phyloP scores from a whole-genome alignment of 2,329 filamentous ascomycete species.

The Fusarium musae region DNA sequence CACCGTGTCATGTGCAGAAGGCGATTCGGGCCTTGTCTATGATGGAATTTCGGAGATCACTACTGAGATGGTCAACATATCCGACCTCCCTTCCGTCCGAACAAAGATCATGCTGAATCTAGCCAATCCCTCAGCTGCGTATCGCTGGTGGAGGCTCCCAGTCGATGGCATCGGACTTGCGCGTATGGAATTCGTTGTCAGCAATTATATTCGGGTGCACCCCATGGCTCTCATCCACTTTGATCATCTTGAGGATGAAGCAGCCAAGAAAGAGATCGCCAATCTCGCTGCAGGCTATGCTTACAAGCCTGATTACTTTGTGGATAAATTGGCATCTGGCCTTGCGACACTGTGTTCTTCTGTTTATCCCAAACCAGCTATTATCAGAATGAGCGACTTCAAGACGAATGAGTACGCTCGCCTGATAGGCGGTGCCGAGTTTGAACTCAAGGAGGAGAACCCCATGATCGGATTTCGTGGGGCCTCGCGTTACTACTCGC shows the following conservation, averaged over 20 bases:
- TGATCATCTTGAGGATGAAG: conserved; percentile 45
- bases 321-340: conserved; percentile 51
- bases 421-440: conserved; percentile 53
- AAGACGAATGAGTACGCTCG: conserved; percentile 55
- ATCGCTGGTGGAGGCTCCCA: conserved; percentile 54
- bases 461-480: conserved; percentile 56
- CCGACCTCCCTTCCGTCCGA: conserved; percentile 33
- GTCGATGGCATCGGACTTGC: conserved; percentile 53
- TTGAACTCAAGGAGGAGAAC: conserved; percentile 53
- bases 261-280: conserved; percentile 42
- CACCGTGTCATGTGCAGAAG: conserved; percentile 53
- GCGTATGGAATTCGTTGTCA: conserved; percentile 55
- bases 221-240: conserved; percentile 52
- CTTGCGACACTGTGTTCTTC: conserved; percentile 52
- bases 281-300: conserved; percentile 47
- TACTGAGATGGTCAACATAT: conserved; percentile 46
- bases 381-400: conserved; percentile 54
- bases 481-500: conserved; percentile 55
- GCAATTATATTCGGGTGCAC: conserved; percentile 51
- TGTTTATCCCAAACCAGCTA: conserved; percentile 52
- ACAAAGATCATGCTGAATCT: conserved; percentile 54
- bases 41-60: conserved; percentile 49
- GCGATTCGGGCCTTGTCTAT: conserved; percentile 52
- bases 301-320: conserved; percentile 52
- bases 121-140: conserved; percentile 51